Evolutionary conservation across 2,329 filamentous ascomycete genomes (phyloP), one percentile per base, ranked within the genome.

Genomic region (Penicillium concentricum): DNA sequence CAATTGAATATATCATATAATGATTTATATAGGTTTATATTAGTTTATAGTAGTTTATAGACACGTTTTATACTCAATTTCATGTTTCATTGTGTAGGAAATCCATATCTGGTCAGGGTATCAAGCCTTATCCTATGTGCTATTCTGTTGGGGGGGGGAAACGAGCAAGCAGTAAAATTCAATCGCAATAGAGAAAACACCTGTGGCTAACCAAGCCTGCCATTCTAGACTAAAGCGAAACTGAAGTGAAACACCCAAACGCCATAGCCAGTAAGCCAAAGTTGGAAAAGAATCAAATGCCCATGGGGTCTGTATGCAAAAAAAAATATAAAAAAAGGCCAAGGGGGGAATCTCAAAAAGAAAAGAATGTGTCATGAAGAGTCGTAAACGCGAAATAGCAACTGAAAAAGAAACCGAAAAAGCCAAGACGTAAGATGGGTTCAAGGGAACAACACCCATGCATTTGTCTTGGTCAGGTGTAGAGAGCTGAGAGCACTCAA

Each of bases 81-180:
- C 39, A 39, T 32, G 28, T 28, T 51, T 24, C 45, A 56, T 45
- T 61, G 28, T 34, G 18, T 56, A 56, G 55, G 54, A 56, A 54
- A 58, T 56, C 58, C 51, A 59, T 60, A 64, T 65, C 54, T 51
- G 64, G 59, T 64, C 57, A 62, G 64, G 62, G 64, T 66, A 66
- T 66, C 64, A 62, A 61, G 51, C 48, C 48, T 61, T 51, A 47
- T 64, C 58, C 58, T 59, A 52, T 37, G 46, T 56, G 57, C 41
- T 54, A 47, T 49, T 37, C 24, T 18, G n/a, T n/a, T n/a, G n/a
- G n/a, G n/a, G n/a, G n/a, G n/a, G n/a, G n/a, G 34, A 26, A 50
- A 55, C 4, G n/a, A 47, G 7, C 41, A 51, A 56, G 38, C 35
- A 43, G 5, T 44, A 45, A 45, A 43, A 24, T 32, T 41, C 45